Evolutionary conservation across 768 basidiomycete species (phyloP).

Genomic region (Cystobasidium ongulense): DNA sequence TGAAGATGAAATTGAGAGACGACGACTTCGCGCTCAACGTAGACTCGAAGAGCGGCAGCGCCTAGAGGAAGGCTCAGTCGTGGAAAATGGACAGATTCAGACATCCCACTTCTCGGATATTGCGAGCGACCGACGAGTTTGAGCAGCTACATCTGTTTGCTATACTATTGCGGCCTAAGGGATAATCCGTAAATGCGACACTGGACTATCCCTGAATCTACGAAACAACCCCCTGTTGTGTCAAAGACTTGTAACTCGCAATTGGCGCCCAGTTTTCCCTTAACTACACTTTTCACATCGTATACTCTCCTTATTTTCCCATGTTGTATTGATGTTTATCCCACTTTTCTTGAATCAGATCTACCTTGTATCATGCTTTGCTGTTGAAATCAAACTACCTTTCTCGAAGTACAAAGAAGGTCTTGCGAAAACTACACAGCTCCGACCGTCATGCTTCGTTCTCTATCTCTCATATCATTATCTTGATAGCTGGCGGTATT

Average conservation of each 20-base stretch:
- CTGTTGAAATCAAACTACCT: neutral
- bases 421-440: neutral
- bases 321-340: too few species aligned
- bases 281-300: too few species aligned
- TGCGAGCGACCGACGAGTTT: neutral
- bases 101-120: slow-evolving; percentile 10
- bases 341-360: too few species aligned
- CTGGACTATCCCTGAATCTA: too few species aligned
- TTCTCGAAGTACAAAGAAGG: neutral
- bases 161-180: too few species aligned
- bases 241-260: too few species aligned
- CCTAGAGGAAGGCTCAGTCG: slow-evolving; percentile 17
- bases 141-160: neutral
- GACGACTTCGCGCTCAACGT: slow-evolving; percentile 7
- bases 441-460: neutral
- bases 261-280: too few species aligned
- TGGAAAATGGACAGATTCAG: neutral
- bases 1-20: slow-evolving; percentile 30
- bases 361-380: too few species aligned
- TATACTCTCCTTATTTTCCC: too few species aligned
- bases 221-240: too few species aligned
- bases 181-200: too few species aligned
- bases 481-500: too few species aligned
- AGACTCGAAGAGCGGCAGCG: slow-evolving; percentile 24
- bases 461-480: neutral